A percentile compares a stretch with the other conserved stretches of the same genome.
These are phyloP conservation scores for Penicillium sp. DNA, from an alignment of 2,329 filamentous ascomycete genomes.

Conservation along the genomic window DNA sequence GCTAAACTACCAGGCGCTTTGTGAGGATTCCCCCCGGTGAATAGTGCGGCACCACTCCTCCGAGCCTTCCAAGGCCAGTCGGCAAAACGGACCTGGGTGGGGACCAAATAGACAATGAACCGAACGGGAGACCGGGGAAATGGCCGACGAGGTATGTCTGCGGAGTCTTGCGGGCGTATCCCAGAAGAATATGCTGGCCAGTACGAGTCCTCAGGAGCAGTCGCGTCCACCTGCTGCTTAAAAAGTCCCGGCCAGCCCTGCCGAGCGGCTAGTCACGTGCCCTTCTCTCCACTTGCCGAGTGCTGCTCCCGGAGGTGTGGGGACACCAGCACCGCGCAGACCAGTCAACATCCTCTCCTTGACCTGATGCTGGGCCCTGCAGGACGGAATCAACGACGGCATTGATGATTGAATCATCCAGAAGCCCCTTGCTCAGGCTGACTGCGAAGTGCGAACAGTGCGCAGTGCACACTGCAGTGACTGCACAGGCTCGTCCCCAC, in stretches of 20 bases:
- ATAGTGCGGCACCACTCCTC: constrained; percentile 4
- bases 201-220: no score
- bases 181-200: background rate
- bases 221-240: background rate
- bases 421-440: constrained; percentile 4
- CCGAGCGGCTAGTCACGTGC: constrained; percentile 30
- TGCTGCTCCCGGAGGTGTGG: constrained; percentile 24
- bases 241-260: constrained; percentile 28
- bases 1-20: constrained; percentile 16
- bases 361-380: constrained; percentile 5
- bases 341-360: background rate
- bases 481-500: constrained; percentile 12
- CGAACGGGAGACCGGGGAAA: constrained; percentile 11
- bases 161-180: background rate
- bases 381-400: constrained; percentile 32
- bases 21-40: background rate
- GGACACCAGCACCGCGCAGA: background rate
- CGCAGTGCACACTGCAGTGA: no score
- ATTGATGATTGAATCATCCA: constrained; percentile 17
- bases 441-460: no score
- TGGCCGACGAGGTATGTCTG: background rate
- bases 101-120: constrained; percentile 4
- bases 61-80: background rate
- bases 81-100: constrained; percentile 4
- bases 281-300: constrained; percentile 34